A percentile compares a stretch with the other conserved stretches of the same genome.
Evolutionary conservation across 345 rosid genomes (phyloP).

Genomic region (Noccaea bulbosa): DNA sequence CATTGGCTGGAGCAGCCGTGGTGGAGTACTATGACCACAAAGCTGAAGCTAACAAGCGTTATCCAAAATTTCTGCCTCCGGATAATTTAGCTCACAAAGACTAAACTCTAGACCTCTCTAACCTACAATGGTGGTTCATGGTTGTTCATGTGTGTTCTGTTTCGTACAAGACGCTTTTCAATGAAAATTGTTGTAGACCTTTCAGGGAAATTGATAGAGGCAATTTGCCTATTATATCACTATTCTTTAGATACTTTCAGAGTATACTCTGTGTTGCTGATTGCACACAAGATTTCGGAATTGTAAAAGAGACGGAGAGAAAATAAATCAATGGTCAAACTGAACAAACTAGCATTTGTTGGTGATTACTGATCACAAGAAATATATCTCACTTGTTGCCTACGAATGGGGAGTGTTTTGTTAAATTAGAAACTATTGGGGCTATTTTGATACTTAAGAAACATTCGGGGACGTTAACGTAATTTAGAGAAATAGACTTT

Average conservation of each 20-base stretch:
- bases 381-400: neutral
- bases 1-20: slow-evolving; percentile 77
- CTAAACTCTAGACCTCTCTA: slow-evolving; percentile 18
- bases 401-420: neutral
- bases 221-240: neutral
- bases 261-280: neutral
- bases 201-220: neutral
- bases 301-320: neutral
- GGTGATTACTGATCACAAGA: neutral
- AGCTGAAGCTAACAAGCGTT: slow-evolving; percentile 46
- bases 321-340: neutral
- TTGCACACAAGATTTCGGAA: neutral
- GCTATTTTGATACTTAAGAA: neutral
- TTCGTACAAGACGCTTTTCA: neutral
- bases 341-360: neutral
- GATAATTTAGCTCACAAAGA: slow-evolving; percentile 53
- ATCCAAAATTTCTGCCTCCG: slow-evolving; percentile 50
- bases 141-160: slow-evolving; percentile 5
- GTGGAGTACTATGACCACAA: slow-evolving; percentile 78
- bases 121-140: slow-evolving; percentile 18
- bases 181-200: neutral
- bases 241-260: slow-evolving; percentile 9
- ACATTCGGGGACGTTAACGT: neutral
- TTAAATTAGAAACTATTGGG: neutral
- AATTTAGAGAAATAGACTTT: slow-evolving; percentile 4